Conservation (phyloP, 1,139 yeast species). For the Candida tropicalis region DNA sequence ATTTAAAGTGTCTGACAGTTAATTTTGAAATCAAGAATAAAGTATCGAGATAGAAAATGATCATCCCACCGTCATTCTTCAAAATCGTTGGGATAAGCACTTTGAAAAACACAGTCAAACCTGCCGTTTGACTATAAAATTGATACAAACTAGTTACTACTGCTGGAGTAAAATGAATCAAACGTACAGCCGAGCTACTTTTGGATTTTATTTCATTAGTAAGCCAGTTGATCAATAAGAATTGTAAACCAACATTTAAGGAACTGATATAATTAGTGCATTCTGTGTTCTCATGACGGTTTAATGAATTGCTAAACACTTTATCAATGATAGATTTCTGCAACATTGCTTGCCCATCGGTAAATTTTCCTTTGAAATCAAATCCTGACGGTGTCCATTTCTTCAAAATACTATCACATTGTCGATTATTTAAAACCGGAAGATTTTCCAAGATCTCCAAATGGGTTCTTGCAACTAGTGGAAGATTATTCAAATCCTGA, state of each 20-base stretch:
- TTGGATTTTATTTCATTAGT: slow-evolving; percentile 40
- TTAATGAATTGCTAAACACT: slow-evolving; percentile 19
- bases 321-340: slow-evolving; percentile 25
- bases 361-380: slow-evolving; percentile 37
- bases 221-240: slow-evolving; percentile 46
- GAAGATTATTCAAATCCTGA: slow-evolving; percentile 19
- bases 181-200: slow-evolving; percentile 34
- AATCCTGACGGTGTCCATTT: slow-evolving; percentile 38
- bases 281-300: background rate
- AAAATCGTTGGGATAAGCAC: slow-evolving; percentile 39
- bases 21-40: slow-evolving; percentile 39
- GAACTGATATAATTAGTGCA: slow-evolving; percentile 13
- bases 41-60: slow-evolving; percentile 45
- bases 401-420: slow-evolving; percentile 50
- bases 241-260: slow-evolving; percentile 41
- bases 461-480: slow-evolving; percentile 43
- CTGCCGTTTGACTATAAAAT: slow-evolving; percentile 35
- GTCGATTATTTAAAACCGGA: slow-evolving; percentile 54
- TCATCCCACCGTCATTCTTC: slow-evolving; percentile 44
- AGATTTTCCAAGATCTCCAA: slow-evolving; percentile 53
- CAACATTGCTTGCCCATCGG: slow-evolving; percentile 30
- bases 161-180: slow-evolving; percentile 40
- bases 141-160: slow-evolving; percentile 36
- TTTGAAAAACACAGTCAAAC: slow-evolving; percentile 45
- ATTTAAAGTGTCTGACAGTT: slow-evolving; percentile 38